Evolutionary conservation across 2,329 filamentous ascomycete species (phyloP).

Genomic region (Chlorencoelia australis): DNA sequence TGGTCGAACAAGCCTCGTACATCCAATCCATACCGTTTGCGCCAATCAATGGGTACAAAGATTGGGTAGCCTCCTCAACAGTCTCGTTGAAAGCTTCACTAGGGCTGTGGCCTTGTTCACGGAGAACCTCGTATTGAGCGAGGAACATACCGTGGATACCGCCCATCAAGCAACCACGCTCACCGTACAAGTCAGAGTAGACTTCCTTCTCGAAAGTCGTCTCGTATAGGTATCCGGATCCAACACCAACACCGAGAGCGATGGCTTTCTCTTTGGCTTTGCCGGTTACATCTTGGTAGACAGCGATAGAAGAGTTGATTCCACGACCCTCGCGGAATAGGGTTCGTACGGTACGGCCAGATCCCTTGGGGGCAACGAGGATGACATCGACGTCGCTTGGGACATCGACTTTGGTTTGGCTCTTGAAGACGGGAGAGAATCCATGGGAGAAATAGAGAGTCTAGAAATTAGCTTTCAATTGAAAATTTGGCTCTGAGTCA

Average conservation of each 20-base stretch:
- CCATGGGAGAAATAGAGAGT: conserved; percentile 99
- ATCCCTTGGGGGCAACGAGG: conserved; percentile 98
- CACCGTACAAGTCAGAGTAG: conserved; percentile 98
- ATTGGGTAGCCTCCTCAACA: conserved; percentile 98
- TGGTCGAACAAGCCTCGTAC: conserved; percentile 99
- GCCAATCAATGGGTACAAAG: conserved; percentile 93
- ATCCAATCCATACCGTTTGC: conserved; percentile 99
- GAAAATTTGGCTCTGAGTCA: not conserved
- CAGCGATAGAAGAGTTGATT: conserved; percentile 98
- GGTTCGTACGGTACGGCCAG: conserved; percentile 93
- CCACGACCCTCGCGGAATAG: conserved; percentile 99
- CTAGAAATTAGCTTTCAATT: conserved; percentile 35
- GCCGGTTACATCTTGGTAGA: conserved; percentile 97
- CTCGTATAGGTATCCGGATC: conserved; percentile 98
- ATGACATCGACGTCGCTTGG: conserved; percentile 96
- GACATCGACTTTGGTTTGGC: conserved; percentile 97
- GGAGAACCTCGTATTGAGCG: conserved; percentile 99
- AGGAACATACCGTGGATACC: conserved; percentile 99
- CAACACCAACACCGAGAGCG: conserved; percentile 92
- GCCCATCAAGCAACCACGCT: conserved; percentile 99
- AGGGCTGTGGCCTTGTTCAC: conserved; percentile 94
- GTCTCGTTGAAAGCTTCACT: conserved; percentile 99
- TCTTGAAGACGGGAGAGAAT: conserved; percentile 99
- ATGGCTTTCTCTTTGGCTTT: conserved; percentile 97
- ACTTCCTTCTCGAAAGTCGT: conserved; percentile 99